Conservation (phyloP, 257 asterid genomes). For the Rauvolfia tetraphylla region DNA sequence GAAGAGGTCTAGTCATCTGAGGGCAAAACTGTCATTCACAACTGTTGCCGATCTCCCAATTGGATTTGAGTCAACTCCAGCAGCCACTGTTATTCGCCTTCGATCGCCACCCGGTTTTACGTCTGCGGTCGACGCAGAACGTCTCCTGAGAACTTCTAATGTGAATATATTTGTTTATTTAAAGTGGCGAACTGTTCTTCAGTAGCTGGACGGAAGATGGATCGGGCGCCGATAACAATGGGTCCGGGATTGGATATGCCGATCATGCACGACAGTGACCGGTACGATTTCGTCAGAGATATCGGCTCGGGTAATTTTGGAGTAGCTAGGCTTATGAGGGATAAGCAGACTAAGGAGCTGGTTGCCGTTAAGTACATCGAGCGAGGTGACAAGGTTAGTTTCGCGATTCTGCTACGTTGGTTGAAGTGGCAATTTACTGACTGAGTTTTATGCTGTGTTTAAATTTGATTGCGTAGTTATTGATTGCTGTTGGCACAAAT, state of each 20-base stretch:
- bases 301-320: slow-evolving; percentile 88
- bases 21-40: slow-evolving; percentile 10
- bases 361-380: slow-evolving; percentile 87
- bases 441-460: neutral
- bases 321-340: slow-evolving; percentile 77
- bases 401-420: neutral
- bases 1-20: neutral
- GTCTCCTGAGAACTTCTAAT: neutral
- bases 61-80: slow-evolving; percentile 17
- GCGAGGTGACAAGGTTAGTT: slow-evolving; percentile 81
- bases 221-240: slow-evolving; percentile 47
- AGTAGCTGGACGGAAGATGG: slow-evolving; percentile 35
- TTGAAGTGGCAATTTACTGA: neutral
- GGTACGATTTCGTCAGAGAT: slow-evolving; percentile 75
- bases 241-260: slow-evolving; percentile 81
- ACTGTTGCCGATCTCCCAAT: slow-evolving; percentile 13
- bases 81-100: neutral
- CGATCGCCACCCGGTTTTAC: neutral
- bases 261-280: slow-evolving; percentile 93
- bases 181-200: neutral
- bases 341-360: slow-evolving; percentile 72
- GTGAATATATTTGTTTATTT: neutral
- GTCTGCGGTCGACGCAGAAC: neutral
- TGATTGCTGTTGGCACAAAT: slow-evolving; percentile 7
- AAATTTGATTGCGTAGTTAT: slow-evolving; percentile 1